A percentile compares a stretch with the other conserved stretches of the same genome.
Evolutionary conservation across 805 yeast species (phyloP).

Genomic region (Starmerella vitae): DNA sequence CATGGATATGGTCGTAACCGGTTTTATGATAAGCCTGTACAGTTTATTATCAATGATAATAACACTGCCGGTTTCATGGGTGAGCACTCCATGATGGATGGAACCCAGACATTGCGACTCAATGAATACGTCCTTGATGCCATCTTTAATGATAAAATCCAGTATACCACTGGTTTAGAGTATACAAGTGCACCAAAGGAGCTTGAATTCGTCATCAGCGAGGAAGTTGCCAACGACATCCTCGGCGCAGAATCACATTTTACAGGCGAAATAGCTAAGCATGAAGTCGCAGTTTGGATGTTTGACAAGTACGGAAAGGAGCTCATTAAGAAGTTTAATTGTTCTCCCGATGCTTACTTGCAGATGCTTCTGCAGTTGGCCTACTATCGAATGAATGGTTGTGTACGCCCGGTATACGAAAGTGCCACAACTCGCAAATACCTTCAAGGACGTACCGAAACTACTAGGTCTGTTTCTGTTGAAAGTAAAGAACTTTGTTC

Average conservation of each 20-base stretch:
- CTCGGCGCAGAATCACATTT: conserved; percentile 44
- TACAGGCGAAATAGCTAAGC: conserved; percentile 42
- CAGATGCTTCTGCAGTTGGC: conserved; percentile 89
- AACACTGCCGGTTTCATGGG: conserved; percentile 88
- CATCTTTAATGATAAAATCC: conserved; percentile 37
- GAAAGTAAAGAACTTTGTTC: conserved; percentile 60
- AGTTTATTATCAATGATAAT: conserved; percentile 66
- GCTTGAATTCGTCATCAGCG: conserved; percentile 42
- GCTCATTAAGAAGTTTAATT: conserved; percentile 67
- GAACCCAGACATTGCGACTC: conserved; percentile 82
- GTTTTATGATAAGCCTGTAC: conserved; percentile 82
- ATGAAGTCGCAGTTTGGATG: conserved; percentile 66
- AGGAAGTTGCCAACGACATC: conserved; percentile 39
- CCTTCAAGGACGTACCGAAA: conserved; percentile 86
- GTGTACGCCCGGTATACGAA: conserved; percentile 81
- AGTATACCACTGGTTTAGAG: conserved; percentile 23
- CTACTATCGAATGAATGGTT: conserved; percentile 68
- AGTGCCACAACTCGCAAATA: conserved; percentile 87
- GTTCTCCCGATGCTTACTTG: conserved; percentile 85
- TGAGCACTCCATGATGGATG: conserved; percentile 97
- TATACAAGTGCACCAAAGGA: conserved; percentile 27
- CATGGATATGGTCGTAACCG: conserved; percentile 91
- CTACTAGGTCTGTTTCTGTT: conserved; percentile 69
- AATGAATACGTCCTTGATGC: conserved; percentile 60
- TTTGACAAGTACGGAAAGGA: conserved; percentile 77